Base-by-base conservation (phyloP, 306 rosid species). In the Prosopis cineraria region DNA sequence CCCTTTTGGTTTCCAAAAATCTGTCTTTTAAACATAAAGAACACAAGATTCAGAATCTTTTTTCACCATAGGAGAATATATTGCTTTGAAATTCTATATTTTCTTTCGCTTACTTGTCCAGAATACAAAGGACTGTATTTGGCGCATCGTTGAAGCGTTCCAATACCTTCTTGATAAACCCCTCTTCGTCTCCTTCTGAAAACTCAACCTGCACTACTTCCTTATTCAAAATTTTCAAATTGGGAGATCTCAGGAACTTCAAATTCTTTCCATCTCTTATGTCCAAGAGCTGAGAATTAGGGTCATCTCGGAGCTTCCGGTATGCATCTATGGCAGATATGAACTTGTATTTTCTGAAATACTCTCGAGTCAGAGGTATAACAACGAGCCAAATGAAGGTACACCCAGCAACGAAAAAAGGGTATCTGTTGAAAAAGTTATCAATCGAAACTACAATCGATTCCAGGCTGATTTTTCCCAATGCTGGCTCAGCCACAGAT, bases 391-490 rank as follows among this genome's bases (percentile, higher is more conserved):
- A 92, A 60, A 92, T 83, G 76, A 94, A 94, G n/a, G 92, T 78
- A 70, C 96, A 91, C 17, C 89, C 89, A 27, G 93, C 95, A 62
- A 94, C 97, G 16, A 94, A 94, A 77, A 90, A 94, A 0, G 98
- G 98, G 85, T 94, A 82, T 65, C 87, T 81, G 11, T 79, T 90
- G 62, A 90, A 83, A 33, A 94, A 94, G 0, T 82, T 87, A 59
- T 94, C 98, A 48, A 94, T 81, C 31, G 97, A 83, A 56, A 84
- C 68, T 36, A 94, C 44, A 62, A 92, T 34, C 0, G 92, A 25
- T 79, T 94, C 98, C 82, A 92, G 24, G 85, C 80, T 88, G 59
- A 94, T 89, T 83, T 84, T 89, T 40, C 89, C 93, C 0, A 85
- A 81, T 34, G 77, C 89, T 71, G 82, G 68, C 53, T 82, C 90